A percentile compares a stretch with the other conserved stretches of the same genome.
Evolutionary conservation across 441 rosid genomes (phyloP).

Genomic region (Mallotus japonicus): DNA sequence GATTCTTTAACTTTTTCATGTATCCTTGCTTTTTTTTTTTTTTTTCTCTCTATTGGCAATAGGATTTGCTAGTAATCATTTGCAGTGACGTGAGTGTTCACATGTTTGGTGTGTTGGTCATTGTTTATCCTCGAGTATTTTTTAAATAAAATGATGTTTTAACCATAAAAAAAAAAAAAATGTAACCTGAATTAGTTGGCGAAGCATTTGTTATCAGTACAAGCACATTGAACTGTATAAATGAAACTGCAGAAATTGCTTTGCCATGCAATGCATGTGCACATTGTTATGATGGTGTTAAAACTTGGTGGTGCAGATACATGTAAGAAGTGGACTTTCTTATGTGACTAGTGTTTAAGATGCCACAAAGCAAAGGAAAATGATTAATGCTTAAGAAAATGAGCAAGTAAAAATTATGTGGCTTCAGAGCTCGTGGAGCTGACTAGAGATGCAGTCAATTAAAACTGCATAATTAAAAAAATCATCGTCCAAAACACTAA

Average conservation of each 20-base stretch:
- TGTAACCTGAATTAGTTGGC: not conserved
- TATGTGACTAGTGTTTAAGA: not conserved
- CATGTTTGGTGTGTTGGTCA: not conserved
- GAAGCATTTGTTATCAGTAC: not conserved
- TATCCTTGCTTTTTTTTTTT: constrained; percentile 4
- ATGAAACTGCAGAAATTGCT: not conserved
- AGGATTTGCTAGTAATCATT: constrained; percentile 12
- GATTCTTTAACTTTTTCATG: constrained; percentile 1
- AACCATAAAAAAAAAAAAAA: not conserved
- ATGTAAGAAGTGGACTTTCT: not conserved
- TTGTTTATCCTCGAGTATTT: constrained; percentile 3
- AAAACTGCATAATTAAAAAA: too few species aligned
- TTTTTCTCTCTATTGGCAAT: not conserved
- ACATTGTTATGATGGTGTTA: not conserved
- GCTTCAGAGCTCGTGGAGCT: not conserved
- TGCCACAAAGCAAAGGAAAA: not conserved
- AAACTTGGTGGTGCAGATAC: not conserved
- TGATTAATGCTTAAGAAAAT: not conserved
- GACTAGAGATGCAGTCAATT: too few species aligned
- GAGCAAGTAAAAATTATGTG: not conserved
- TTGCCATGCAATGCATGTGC: not conserved
- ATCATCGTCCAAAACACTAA: not conserved
- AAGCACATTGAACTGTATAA: not conserved
- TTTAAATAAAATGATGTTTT: not conserved
- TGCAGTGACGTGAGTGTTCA: constrained; percentile 7